A percentile compares a stretch with the other conserved stretches of the same genome.
These are phyloP conservation scores for Hypoxylon sp. DNA, from an alignment of 2,329 filamentous ascomycete species.

Conservation along the genomic window DNA sequence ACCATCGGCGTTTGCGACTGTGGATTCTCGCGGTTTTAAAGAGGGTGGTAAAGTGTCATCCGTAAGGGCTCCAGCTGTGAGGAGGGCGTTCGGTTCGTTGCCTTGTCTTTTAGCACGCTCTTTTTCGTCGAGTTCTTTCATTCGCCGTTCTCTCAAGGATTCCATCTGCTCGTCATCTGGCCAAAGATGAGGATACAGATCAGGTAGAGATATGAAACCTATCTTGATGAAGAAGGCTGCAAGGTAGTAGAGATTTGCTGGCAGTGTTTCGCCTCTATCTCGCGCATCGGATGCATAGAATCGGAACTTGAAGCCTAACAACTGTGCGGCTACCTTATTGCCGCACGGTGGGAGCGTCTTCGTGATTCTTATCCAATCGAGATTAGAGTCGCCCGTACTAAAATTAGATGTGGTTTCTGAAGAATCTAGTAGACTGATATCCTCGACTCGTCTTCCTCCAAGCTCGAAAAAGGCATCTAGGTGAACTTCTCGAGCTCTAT, in stretches of 20 bases:
- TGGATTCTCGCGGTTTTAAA: slow-evolving; percentile 66
- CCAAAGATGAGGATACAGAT: slow-evolving; percentile 93
- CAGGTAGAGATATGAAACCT: slow-evolving; percentile 92
- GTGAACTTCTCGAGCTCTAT: slow-evolving; percentile 80
- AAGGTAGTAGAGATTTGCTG: slow-evolving; percentile 93
- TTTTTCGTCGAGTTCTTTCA: slow-evolving; percentile 83
- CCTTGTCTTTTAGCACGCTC: slow-evolving; percentile 80
- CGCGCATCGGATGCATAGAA: slow-evolving; percentile 91
- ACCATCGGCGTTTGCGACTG: slow-evolving; percentile 65
- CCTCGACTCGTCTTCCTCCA: slow-evolving; percentile 77
- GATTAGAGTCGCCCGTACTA: slow-evolving; percentile 57
- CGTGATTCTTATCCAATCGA: slow-evolving; percentile 83
- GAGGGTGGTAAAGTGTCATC: slow-evolving; percentile 79
- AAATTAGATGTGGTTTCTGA: slow-evolving; percentile 65
- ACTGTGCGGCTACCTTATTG: slow-evolving; percentile 91
- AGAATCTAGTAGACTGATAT: slow-evolving; percentile 67
- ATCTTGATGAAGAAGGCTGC: slow-evolving; percentile 95
- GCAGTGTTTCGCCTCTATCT: slow-evolving; percentile 81
- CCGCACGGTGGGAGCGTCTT: slow-evolving; percentile 86
- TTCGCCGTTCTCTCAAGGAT: slow-evolving; percentile 75
- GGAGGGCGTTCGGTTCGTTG: slow-evolving; percentile 83
- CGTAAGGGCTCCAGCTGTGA: slow-evolving; percentile 86
- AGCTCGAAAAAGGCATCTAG: slow-evolving; percentile 92
- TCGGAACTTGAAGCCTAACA: slow-evolving; percentile 95
- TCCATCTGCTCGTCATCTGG: slow-evolving; percentile 89